Base-by-base conservation (phyloP, 352 stramenopile species). In the Globisporangium orthogonon region DNA sequence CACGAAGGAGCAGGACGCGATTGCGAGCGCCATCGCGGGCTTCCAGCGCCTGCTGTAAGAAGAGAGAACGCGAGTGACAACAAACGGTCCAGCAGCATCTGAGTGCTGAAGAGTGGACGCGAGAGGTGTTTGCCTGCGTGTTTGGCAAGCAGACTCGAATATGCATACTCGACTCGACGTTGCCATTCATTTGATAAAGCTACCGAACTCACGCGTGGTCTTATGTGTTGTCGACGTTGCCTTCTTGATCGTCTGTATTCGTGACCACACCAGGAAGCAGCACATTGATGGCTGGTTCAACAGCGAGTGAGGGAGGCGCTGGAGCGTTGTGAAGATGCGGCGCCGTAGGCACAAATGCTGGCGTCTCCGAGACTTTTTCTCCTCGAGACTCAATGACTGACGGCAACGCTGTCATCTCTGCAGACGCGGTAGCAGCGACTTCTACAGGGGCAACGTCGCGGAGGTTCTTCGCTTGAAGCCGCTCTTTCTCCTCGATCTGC, bases 1-100 rank as follows among this genome's bases (percentile, higher is more conserved):
- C 62, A 70, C 80, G 49, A 94, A 89, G 69, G 85, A 94, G 68
- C 86, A 83, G 65, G 67, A 87, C 18, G 78, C 78, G 39, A 92
- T 94, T 51, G 66, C 86, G 60, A 83, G 59, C 45, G 85, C 85
- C 37, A 93, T 94, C 52, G 69, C 59, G 1, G 83, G 81, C 23
- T 94, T 94, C 67, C 74, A 87, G 71, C 80, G 81, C 40, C 76
- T 93, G 23, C 55, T 93, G 43, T 91, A 77, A 71, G 45, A 15
- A 1, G 3, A 4, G 7, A 3, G 6, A 23, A 23, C 23, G 23
- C 23, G 23, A 23, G 23, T 23, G 23, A 23, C 23, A 23, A 23
- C 23, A 23, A 17, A 13, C 17, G 23, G 17, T 9, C 43, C 9
- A 48, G n/a, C 23, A 9, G 17, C 9, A 7, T 13, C 10, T 43